Conservation (phyloP, 192 early-diverging fungal genomes). For the Coemansia aciculifera region DNA sequence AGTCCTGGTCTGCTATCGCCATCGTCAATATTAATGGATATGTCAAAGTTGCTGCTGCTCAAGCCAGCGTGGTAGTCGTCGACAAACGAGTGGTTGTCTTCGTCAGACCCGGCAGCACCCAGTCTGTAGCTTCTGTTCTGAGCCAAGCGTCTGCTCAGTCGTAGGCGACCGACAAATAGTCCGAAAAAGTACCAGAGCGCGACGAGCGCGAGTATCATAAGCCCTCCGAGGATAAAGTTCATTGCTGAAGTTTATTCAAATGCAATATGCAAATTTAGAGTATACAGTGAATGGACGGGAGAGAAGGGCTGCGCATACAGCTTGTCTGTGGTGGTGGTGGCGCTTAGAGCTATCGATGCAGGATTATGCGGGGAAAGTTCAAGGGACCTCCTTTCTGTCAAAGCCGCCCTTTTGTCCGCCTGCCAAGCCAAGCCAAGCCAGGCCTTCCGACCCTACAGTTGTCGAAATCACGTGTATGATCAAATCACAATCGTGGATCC, state of each 20-base stretch:
- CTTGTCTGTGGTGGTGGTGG: not conserved
- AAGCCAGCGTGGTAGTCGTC: conserved; percentile 46
- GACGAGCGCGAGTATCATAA: conserved; percentile 26
- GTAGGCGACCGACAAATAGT: conserved; percentile 36
- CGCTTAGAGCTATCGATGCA: not conserved
- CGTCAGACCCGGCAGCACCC: conserved; percentile 19
- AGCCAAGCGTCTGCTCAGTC: conserved; percentile 33
- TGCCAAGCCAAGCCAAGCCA: not conserved
- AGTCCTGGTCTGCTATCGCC: conserved; percentile 47
- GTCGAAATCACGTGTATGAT: conserved; percentile 9
- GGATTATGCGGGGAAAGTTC: not conserved
- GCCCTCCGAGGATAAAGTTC: conserved; percentile 42
- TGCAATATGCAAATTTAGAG: conserved; percentile 3
- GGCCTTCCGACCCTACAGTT: conserved; percentile 11
- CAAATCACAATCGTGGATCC: not conserved
- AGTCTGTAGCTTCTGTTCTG: conserved; percentile 17
- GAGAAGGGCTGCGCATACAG: not conserved
- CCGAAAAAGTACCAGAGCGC: conserved; percentile 49
- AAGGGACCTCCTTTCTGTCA: not conserved
- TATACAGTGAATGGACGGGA: not conserved
- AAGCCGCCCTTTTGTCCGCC: not conserved
- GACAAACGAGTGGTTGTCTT: conserved; percentile 24
- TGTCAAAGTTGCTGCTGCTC: conserved; percentile 52
- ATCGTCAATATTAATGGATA: conserved; percentile 41
- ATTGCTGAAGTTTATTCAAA: not conserved